Conservation (phyloP, 2,329 filamentous ascomycete genomes). For the Claviceps pazoutovae region DNA sequence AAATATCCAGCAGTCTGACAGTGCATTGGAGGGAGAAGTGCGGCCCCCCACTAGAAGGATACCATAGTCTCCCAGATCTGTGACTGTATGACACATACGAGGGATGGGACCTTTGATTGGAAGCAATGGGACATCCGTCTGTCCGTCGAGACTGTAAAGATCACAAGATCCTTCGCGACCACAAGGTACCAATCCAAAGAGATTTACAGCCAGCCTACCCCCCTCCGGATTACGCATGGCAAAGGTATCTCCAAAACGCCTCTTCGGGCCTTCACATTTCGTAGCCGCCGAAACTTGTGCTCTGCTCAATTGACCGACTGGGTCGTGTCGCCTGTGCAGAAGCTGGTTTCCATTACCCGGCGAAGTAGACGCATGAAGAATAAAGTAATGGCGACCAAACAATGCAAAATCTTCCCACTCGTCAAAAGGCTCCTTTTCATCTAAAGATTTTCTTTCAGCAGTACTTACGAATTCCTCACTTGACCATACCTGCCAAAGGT, state of each 20-base stretch:
- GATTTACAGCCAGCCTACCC: conserved; percentile 30
- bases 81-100: conserved; percentile 66
- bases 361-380: conserved; percentile 44
- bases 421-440: conserved; percentile 72
- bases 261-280: conserved; percentile 17
- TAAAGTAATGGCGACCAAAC: conserved; percentile 72
- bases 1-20: conserved; percentile 65
- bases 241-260: conserved; percentile 48
- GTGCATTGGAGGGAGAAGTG: conserved; percentile 54
- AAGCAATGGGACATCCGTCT: conserved; percentile 12
- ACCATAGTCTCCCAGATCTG: conserved; percentile 42
- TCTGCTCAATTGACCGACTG: neutral
- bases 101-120: conserved; percentile 17
- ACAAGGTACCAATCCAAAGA: conserved; percentile 30
- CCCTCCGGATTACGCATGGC: conserved; percentile 23
- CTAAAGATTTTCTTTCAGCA: conserved; percentile 45
- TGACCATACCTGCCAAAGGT: conserved; percentile 74
- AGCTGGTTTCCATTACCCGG: neutral
- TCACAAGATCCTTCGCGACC: conserved; percentile 36
- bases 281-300: conserved; percentile 6
- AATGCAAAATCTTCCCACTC: conserved; percentile 92
- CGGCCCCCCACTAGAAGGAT: conserved; percentile 64
- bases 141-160: conserved; percentile 24
- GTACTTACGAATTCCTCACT: conserved; percentile 50
- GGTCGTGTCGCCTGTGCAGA: too few relatives aligned